Evolutionary conservation across 345 rosid species (phyloP), one percentile per base, ranked within the genome.

Genomic region (Salix exigua): DNA sequence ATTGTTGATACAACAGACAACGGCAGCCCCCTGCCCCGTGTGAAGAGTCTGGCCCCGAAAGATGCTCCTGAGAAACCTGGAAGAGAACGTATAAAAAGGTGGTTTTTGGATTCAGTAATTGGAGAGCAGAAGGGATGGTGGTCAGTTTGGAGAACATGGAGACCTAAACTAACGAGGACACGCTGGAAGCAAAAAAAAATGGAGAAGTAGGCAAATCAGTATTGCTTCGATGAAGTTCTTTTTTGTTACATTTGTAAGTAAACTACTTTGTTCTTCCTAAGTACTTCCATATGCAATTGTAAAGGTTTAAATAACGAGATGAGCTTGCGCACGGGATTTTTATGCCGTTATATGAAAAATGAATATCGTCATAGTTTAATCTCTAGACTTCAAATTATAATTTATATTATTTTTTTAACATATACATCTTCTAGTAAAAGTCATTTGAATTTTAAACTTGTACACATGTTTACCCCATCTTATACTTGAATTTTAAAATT

Each of bases 81-180:
- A 77, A 80, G 88, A 65, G 86, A 86, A 26, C 75, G 82, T 23
- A 33, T 88, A 19, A 91, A 86, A 81, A 81, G 88, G 83, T 84
- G 86, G 85, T 76, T 93, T 11, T 69, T 82, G 71, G 88, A 87
- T 78, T 77, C 82, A 8, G 74, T 85, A n/a, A 53, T 79, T 2
- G 82, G 94, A 17, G 94, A 46, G 13, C 50, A 80, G 55, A 85
- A 77, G 13, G 82, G 92, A 4, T 90, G 94, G 72, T 88, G 87
- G 14, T 51, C 58, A 2, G 65, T 80, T 61, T 79, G 90, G 81
- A 82, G 86, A 79, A 68, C 83, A 21, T 86, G 88, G 96, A 84
- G 82, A 72, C 85, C 89, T 8, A 88, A 89, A 83, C 75, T 85
- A 7, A 79, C 85, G 18, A 77, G 44, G 73, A 23, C 78, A 51